phyloP scores from a whole-genome alignment of 2,329 filamentous ascomycete genomes.

The Fusarium solani-melongenae region DNA sequence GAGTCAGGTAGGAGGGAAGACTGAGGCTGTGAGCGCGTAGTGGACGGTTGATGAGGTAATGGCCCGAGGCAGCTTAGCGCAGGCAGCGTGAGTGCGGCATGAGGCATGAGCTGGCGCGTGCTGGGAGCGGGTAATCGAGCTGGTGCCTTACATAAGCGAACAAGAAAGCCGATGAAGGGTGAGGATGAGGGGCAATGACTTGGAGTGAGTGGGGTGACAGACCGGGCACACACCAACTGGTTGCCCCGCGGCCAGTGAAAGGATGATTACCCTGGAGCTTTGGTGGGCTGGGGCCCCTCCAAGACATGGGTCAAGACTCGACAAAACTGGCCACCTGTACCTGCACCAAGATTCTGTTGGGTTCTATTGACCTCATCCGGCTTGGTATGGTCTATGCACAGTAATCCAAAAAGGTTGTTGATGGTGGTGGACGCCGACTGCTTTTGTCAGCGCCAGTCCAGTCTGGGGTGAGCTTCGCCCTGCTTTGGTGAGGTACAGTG shows the following conservation, averaged over 20 bases:
- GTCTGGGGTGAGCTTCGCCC: not conserved
- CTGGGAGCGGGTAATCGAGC: not conserved
- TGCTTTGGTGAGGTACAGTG: not conserved
- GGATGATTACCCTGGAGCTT: slow-evolving; percentile 1
- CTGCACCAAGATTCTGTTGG: slow-evolving; percentile 20
- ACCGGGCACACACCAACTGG: slow-evolving; percentile 4
- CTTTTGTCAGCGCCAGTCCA: not conserved
- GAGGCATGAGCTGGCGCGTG: slow-evolving; percentile 30
- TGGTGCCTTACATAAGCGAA: slow-evolving; percentile 33
- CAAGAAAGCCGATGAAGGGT: not conserved
- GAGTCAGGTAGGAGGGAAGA: slow-evolving; percentile 26
- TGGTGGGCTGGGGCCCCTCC: slow-evolving; percentile 17
- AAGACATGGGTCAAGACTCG: slow-evolving; percentile 8
- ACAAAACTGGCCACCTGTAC: slow-evolving; percentile 1
- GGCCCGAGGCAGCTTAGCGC: slow-evolving; percentile 26
- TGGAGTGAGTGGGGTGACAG: not conserved
- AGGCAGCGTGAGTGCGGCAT: slow-evolving; percentile 12
- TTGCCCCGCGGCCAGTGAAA: slow-evolving; percentile 19
- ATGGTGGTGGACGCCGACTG: not conserved
- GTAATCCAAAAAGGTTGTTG: slow-evolving; percentile 4
- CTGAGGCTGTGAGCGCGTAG: slow-evolving; percentile 19
- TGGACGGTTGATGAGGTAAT: slow-evolving; percentile 44
- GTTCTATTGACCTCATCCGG: slow-evolving; percentile 14
- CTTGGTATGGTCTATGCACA: not conserved
- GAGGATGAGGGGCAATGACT: slow-evolving; percentile 5